Evolutionary conservation across 2,329 filamentous ascomycete genomes (phyloP).

Genomic region (Colletotrichum plurivorum): DNA sequence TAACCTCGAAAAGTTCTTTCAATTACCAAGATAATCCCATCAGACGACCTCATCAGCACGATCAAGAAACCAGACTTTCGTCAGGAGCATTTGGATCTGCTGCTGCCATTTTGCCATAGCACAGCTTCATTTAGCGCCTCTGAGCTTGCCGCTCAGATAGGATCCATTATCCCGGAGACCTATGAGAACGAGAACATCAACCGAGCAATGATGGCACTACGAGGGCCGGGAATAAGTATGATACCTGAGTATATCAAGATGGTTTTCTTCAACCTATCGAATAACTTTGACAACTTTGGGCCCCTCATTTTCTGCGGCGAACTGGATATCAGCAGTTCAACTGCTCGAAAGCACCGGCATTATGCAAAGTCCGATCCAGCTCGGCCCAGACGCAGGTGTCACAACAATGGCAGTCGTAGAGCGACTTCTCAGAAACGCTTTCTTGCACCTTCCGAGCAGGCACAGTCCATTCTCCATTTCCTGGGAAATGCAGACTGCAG

Average conservation of each 20-base stretch:
- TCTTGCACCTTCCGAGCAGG: neutral
- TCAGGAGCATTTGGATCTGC: too few species aligned
- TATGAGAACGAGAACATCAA: neutral
- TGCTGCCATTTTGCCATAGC: too few species aligned
- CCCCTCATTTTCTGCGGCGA: too few species aligned
- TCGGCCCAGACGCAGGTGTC: neutral
- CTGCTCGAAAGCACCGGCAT: neutral
- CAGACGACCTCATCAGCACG: too few species aligned
- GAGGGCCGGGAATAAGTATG: neutral
- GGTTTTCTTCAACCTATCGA: constrained; percentile 1
- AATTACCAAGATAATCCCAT: too few species aligned
- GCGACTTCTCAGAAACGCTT: neutral
- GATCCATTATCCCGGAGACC: constrained; percentile 11
- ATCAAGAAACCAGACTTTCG: too few species aligned
- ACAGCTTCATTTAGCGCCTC: neutral
- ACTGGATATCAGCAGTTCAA: neutral
- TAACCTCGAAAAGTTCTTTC: too few species aligned
- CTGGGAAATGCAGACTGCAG: neutral
- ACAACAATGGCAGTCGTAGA: neutral
- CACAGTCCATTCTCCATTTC: neutral
- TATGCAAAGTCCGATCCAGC: neutral
- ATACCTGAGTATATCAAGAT: neutral
- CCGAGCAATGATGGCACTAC: neutral
- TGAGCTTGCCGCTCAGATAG: neutral
- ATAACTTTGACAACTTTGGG: neutral